Percentiles rank a stretch among this genome's conserved stretches.
Evolutionary conservation across 2,329 filamentous ascomycete species (phyloP).

Genomic region (Colletotrichum ledebouriae): DNA sequence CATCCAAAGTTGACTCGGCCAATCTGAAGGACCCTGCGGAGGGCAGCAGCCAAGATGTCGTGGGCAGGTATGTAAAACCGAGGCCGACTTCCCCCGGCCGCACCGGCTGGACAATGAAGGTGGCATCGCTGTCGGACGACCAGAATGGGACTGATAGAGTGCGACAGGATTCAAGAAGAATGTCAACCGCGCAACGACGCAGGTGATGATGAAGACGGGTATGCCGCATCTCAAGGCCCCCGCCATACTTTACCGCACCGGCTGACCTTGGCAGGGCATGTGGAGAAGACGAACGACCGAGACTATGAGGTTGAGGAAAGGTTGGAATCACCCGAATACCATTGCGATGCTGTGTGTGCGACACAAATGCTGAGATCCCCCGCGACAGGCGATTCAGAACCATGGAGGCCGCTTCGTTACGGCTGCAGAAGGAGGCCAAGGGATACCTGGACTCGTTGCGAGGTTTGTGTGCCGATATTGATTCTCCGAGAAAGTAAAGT

Average conservation of each 20-base stretch:
- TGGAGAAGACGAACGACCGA: slow-evolving; percentile 98
- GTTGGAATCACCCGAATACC: slow-evolving; percentile 56
- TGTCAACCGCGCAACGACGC: slow-evolving; percentile 98
- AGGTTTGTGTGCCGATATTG: slow-evolving; percentile 63
- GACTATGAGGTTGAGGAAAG: slow-evolving; percentile 98
- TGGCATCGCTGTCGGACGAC: background rate
- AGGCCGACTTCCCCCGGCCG: background rate
- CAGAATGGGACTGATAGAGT: slow-evolving; percentile 17
- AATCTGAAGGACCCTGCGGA: background rate
- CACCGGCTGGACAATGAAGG: no score
- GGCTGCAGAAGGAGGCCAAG: slow-evolving; percentile 97
- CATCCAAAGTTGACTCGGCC: background rate
- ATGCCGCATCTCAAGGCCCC: slow-evolving; percentile 47
- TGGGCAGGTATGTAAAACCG: slow-evolving; percentile 58
- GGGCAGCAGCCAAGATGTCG: slow-evolving; percentile 54
- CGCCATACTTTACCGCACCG: background rate
- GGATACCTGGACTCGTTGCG: slow-evolving; percentile 96
- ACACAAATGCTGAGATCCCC: slow-evolving; percentile 40
- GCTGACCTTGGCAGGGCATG: slow-evolving; percentile 74
- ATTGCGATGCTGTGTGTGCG: no score
- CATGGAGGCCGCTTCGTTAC: slow-evolving; percentile 93
- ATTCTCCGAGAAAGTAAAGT: background rate
- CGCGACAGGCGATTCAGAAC: slow-evolving; percentile 86
- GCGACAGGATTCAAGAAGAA: slow-evolving; percentile 78
- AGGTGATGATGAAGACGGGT: slow-evolving; percentile 99